phyloP scores from a whole-genome alignment of 208 protist genomes.

The Crithidia bombi region DNA sequence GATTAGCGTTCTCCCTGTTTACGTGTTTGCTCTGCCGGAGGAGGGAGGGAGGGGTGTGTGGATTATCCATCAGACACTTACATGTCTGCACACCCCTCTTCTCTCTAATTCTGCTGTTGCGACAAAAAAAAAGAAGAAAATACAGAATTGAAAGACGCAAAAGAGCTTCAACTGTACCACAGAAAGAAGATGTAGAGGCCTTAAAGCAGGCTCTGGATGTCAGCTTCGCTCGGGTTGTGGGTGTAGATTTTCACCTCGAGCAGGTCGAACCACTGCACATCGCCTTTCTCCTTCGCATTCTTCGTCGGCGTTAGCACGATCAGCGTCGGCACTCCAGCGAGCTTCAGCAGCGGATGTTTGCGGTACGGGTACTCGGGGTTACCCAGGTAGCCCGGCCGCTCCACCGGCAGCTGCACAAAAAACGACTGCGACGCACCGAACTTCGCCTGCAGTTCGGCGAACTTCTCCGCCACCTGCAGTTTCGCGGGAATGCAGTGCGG shows the following conservation, averaged over 20 bases:
- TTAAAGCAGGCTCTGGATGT: constrained; percentile 30
- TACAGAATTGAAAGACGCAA: neutral
- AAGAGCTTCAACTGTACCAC: too few relatives aligned
- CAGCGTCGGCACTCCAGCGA: constrained; percentile 54
- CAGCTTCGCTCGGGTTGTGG: constrained; percentile 21
- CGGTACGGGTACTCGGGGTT: constrained; percentile 72
- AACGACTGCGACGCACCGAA: constrained; percentile 35
- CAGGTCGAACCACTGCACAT: constrained; percentile 44
- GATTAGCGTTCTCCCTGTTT: too few relatives aligned
- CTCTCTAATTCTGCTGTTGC: neutral
- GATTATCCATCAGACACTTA: neutral
- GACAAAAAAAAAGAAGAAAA: neutral
- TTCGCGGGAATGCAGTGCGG: constrained; percentile 70
- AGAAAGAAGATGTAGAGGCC: neutral
- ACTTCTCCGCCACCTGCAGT: constrained; percentile 43
- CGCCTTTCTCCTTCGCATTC: constrained; percentile 31
- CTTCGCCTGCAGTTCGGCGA: constrained; percentile 44
- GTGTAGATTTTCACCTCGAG: constrained; percentile 52
- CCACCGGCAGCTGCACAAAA: constrained; percentile 66
- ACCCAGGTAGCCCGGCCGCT: constrained; percentile 64
- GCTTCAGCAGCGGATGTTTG: constrained; percentile 51
- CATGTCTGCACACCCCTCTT: neutral
- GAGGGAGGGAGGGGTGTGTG: neutral
- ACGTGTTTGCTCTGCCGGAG: too few relatives aligned
- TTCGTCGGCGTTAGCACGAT: constrained; percentile 48